Evolutionary conservation across 1,139 yeast species (phyloP).

Genomic region (Candida sanyaensis): DNA sequence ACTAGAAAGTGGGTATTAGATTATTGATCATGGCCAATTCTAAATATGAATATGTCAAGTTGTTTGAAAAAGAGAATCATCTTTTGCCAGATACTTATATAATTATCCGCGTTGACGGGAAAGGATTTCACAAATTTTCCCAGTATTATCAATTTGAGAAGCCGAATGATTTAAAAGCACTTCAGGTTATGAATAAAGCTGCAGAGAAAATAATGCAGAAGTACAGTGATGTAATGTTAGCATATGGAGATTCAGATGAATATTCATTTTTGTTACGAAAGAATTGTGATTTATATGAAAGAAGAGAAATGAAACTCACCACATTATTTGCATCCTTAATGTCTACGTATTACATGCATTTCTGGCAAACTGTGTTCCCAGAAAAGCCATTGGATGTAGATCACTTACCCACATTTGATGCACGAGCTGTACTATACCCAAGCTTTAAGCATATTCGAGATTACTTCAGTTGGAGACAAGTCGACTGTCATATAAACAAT

Average conservation of each 20-base stretch:
- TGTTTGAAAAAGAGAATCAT: constrained; percentile 72
- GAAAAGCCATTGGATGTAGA: constrained; percentile 30
- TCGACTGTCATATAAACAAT: constrained; percentile 94
- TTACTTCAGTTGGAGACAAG: constrained; percentile 94
- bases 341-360: constrained; percentile 69
- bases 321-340: constrained; percentile 82
- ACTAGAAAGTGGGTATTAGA: too few relatives aligned
- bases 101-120: constrained; percentile 87
- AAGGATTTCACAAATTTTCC: constrained; percentile 89
- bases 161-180: constrained; percentile 83
- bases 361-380: constrained; percentile 66
- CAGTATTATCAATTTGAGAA: constrained; percentile 70
- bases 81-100: constrained; percentile 81
- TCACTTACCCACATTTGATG: constrained; percentile 82
- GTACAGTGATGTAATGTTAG: constrained; percentile 72
- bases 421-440: constrained; percentile 88
- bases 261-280: constrained; percentile 75
- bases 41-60: constrained; percentile 80
- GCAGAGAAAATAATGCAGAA: constrained; percentile 65
- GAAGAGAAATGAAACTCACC: constrained; percentile 78
- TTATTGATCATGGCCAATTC: constrained; percentile 65
- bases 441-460: constrained; percentile 61
- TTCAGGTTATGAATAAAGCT: constrained; percentile 77
- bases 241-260: constrained; percentile 96
- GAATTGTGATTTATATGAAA: constrained; percentile 67